Conservation (phyloP, 2,329 filamentous ascomycete species). For the Ophiocordyceps camponoti-leonardi region DNA sequence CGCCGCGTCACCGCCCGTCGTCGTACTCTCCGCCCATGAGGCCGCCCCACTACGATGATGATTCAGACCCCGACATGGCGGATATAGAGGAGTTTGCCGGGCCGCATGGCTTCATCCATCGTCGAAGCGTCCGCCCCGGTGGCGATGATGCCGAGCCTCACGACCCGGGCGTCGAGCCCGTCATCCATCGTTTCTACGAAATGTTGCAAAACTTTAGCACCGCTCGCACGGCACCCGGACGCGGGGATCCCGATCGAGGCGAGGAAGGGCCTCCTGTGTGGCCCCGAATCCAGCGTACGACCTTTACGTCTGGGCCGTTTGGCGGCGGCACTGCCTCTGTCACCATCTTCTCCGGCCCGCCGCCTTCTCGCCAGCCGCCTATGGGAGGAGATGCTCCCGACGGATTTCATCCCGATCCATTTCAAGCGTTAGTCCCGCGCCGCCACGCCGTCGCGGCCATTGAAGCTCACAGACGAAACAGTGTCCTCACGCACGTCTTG, state of each 20-base stretch:
- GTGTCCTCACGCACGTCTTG: conserved; percentile 29
- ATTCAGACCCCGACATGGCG: conserved; percentile 40
- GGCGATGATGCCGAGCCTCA: conserved; percentile 9
- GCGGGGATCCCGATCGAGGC: not conserved
- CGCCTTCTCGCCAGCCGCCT: conserved; percentile 4
- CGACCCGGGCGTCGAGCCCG: conserved; percentile 17
- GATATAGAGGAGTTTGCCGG: conserved; percentile 38
- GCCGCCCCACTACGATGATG: conserved; percentile 15
- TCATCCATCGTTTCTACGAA: conserved; percentile 24
- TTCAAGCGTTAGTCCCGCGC: conserved; percentile 27
- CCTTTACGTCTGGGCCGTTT: conserved; percentile 18
- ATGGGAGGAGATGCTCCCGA: conserved; percentile 2
- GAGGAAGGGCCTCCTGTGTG: not conserved
- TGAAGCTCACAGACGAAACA: conserved; percentile 9
- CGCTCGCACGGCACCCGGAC: not conserved
- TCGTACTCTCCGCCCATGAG: conserved; percentile 13
- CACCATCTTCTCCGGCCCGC: conserved; percentile 26
- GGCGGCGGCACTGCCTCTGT: conserved; percentile 27
- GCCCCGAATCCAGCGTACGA: conserved; percentile 18
- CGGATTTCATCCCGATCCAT: conserved; percentile 18
- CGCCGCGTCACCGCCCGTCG: conserved; percentile 12
- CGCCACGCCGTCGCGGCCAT: too few species aligned
- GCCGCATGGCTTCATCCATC: conserved; percentile 22
- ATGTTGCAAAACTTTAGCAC: conserved; percentile 22
- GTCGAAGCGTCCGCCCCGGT: conserved; percentile 16